These are phyloP conservation scores for Debaryomyces tyrocola DNA, from an alignment of 805 yeast species.

Conservation along the genomic window DNA sequence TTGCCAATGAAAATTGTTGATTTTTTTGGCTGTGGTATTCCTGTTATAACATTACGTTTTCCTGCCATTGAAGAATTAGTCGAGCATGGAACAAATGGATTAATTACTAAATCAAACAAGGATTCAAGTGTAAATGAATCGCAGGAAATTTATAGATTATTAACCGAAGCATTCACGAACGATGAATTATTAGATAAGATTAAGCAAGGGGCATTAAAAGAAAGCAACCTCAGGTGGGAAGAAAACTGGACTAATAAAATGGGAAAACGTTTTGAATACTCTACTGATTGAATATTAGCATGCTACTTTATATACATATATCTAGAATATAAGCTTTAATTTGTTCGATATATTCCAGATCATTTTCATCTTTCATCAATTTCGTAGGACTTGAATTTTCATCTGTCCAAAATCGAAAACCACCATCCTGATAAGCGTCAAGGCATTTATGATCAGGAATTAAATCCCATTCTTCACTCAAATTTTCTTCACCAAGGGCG, in stretches of 20 bases:
- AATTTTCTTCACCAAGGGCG: slow-evolving; percentile 12
- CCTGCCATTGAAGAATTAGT: slow-evolving; percentile 81
- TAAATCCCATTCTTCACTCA: slow-evolving; percentile 35
- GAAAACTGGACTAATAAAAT: slow-evolving; percentile 62
- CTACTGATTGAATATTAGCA: not conserved
- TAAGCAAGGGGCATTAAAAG: slow-evolving; percentile 69
- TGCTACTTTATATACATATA: slow-evolving; percentile 1
- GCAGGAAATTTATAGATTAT: slow-evolving; percentile 23
- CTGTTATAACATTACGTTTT: slow-evolving; percentile 77
- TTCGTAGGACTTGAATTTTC: slow-evolving; percentile 21
- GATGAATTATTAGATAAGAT: slow-evolving; percentile 37
- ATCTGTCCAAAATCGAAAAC: slow-evolving; percentile 50
- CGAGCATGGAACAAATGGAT: slow-evolving; percentile 66
- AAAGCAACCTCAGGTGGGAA: slow-evolving; percentile 72
- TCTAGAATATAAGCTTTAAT: slow-evolving; percentile 12
- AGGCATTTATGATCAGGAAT: slow-evolving; percentile 52
- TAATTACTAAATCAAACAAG: slow-evolving; percentile 32
- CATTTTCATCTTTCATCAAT: slow-evolving; percentile 31
- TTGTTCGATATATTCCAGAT: slow-evolving; percentile 24
- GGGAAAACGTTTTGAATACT: slow-evolving; percentile 28
- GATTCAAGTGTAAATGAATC: slow-evolving; percentile 14
- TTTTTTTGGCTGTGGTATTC: slow-evolving; percentile 93
- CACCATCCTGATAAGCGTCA: slow-evolving; percentile 44
- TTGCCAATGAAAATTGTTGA: slow-evolving; percentile 97
- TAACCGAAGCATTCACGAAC: slow-evolving; percentile 28